A percentile compares a stretch with the other conserved stretches of the same genome.
These are phyloP conservation scores for Hirschioporus abietinus DNA, from an alignment of 768 basidiomycete species.

Conservation along the genomic window DNA sequence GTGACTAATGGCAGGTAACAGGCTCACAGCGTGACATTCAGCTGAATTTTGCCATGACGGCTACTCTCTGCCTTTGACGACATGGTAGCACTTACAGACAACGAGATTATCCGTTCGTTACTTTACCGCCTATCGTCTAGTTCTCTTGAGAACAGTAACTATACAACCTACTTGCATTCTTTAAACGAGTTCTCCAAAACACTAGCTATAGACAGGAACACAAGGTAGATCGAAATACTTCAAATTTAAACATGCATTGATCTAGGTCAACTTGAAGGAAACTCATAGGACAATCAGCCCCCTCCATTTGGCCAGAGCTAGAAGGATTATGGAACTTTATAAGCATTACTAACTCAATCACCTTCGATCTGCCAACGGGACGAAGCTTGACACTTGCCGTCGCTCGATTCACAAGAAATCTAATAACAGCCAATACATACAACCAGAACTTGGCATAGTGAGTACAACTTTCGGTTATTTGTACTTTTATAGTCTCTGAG, in stretches of 20 bases:
- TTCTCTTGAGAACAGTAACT: background rate
- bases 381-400: constrained; percentile 42
- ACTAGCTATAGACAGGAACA: constrained; percentile 41
- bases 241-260: background rate
- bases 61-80: too few species aligned
- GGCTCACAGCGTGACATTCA: too few species aligned
- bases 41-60: too few species aligned
- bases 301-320: constrained; percentile 51
- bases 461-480: constrained; percentile 25
- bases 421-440: constrained; percentile 66
- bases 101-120: background rate
- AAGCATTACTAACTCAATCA: constrained; percentile 28
- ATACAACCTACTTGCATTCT: background rate
- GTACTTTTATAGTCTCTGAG: background rate
- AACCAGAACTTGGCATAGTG: constrained; percentile 76
- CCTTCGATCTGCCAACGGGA: constrained; percentile 23
- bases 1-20: too few species aligned
- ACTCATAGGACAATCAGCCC: constrained; percentile 30
- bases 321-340: constrained; percentile 47
- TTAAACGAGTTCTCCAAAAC: constrained; percentile 38
- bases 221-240: constrained; percentile 24
- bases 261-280: background rate
- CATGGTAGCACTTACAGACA: background rate
- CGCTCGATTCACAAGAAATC: constrained; percentile 78
- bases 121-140: background rate